Conservation (phyloP, 768 basidiomycete species). For the Phanerochaete carnosa region DNA sequence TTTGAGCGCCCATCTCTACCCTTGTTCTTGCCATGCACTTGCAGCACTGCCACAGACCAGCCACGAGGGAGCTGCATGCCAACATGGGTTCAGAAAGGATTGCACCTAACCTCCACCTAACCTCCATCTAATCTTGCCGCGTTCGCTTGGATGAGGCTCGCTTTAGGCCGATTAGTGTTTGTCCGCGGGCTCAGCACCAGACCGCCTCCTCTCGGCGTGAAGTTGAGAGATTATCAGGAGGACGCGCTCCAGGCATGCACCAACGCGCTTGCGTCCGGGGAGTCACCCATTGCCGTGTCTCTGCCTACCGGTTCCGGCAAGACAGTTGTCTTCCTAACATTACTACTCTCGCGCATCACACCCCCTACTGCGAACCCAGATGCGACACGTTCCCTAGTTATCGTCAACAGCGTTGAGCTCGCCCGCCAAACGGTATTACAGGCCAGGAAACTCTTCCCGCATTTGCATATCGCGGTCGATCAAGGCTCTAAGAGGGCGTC, state of each 20-base stretch:
- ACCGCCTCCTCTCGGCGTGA: no score
- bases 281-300: conserved; percentile 76
- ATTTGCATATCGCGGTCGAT: conserved; percentile 86
- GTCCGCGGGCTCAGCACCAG: no score
- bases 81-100: no score
- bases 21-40: no score
- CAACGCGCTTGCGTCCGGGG: conserved; percentile 64
- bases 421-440: conserved; percentile 83
- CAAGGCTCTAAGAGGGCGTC: conserved; percentile 75
- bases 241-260: conserved; percentile 75
- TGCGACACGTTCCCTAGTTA: conserved; percentile 67
- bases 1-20: no score
- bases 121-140: no score
- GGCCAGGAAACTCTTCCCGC: conserved; percentile 60
- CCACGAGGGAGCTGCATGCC: no score
- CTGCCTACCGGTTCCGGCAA: conserved; percentile 85
- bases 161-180: no score
- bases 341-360: conserved; percentile 67
- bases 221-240: conserved; percentile 58
- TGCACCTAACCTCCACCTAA: no score
- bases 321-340: conserved; percentile 86
- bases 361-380: conserved; percentile 38
- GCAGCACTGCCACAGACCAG: no score
- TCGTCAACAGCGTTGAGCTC: conserved; percentile 91
- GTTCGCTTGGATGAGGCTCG: no score